These are phyloP conservation scores for Seiridium cupressi DNA, from an alignment of 2,329 filamentous ascomycete species.

Conservation along the genomic window DNA sequence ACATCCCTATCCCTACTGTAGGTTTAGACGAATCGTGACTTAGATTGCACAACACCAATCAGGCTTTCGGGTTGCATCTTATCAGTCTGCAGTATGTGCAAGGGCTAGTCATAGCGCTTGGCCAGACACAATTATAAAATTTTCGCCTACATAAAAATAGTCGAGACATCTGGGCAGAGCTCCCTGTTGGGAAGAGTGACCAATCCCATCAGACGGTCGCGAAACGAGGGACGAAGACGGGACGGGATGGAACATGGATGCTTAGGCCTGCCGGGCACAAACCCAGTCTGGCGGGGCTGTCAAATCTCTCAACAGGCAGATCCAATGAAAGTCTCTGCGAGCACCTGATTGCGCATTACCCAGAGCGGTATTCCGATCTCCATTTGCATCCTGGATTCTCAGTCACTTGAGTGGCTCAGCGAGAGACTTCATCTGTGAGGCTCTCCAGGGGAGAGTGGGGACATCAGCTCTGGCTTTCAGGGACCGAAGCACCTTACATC, in stretches of 20 bases:
- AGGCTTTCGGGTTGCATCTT: too few species aligned
- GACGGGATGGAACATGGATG: neutral
- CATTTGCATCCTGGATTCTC: neutral
- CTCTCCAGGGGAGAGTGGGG: too few species aligned
- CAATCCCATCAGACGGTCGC: neutral
- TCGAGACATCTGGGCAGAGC: neutral
- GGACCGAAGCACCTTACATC: too few species aligned
- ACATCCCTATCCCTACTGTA: neutral
- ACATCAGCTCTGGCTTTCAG: too few species aligned
- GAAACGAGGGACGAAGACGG: neutral
- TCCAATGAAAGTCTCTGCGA: neutral
- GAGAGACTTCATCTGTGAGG: too few species aligned
- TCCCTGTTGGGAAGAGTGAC: neutral
- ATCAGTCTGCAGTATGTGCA: too few species aligned
- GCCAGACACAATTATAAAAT: neutral
- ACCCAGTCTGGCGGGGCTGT: neutral
- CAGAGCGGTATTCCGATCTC: slow-evolving; percentile 1
- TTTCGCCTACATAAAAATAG: neutral
- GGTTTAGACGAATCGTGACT: neutral
- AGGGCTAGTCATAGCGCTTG: too few species aligned
- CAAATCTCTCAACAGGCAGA: slow-evolving; percentile 1
- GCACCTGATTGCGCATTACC: neutral
- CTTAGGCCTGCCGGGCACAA: neutral
- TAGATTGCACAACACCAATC: neutral
- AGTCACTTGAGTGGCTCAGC: too few species aligned